Evolutionary conservation across 192 early-diverging fungal genomes (phyloP), one percentile per base, ranked within the genome.

Genomic region (Spizellomyces sp.): DNA sequence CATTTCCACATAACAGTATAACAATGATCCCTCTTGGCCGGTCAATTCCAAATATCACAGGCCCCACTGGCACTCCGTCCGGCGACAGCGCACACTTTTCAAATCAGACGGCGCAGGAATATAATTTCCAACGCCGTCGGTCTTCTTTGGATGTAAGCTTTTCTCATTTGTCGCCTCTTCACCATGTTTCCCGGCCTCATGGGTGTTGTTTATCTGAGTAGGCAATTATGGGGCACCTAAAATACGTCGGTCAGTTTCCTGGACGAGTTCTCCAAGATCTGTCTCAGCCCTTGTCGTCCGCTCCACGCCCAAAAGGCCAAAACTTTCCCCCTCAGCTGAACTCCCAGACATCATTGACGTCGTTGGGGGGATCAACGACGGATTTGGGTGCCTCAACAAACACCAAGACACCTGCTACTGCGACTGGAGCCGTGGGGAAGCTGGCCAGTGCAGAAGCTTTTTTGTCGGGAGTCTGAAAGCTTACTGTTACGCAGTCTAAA

Each of bases 11-110:
- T n/a, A 54, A 12, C 1, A n/a, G 4, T 4, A 22, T 1, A 70
- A 62, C 1, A 6, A 71, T 71, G 70, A 71, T 71, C 46, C 70
- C 70, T 43, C 48, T 71, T 42, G 70, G 70, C 9, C 70, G 70
- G 5, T 62, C 61, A n/a, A 71, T 71, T 50, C 70, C 70, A 45
- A 64, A 62, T 60, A 10, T 71, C 15, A 27, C 63, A 45, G 63
- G 63, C 21, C 21, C 21, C 0, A 45, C 63, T 47, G 63, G 63
- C 10, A 45, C 59, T 12, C 19, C 59, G 27, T 36, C 60, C 15
- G 36, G 44, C 19, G 44, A 54, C 50, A 43, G 58, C 9, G 45
- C 22, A 61, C 59, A 61, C 1, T 4, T 19, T 2, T 61, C 59
- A 22, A 12, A 54, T 45, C 42, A 50, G 12, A 46, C 44, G 48